Base-by-base conservation (phyloP, 176 grass and related monocot species). In the Alloteropsis semialata region DNA sequence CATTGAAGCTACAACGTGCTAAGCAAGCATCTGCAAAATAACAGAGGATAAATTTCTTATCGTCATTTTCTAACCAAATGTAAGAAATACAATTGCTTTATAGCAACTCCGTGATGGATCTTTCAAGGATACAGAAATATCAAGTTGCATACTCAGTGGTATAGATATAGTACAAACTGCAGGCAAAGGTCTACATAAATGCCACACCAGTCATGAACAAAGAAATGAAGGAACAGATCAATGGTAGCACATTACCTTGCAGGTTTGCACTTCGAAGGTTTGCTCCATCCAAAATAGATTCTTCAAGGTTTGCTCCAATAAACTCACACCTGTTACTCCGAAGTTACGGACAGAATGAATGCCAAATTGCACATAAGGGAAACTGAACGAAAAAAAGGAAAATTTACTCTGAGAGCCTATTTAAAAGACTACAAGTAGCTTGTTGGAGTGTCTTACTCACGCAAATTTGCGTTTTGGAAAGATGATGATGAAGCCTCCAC, bases 191-290 rank as follows among this genome's bases (percentile, higher is more conserved):
- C 33, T 75, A 21, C 29, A 30, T 13, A 44, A 69, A 36, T 22
- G 54, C 28, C 28, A 63, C 16, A 55, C 16, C 37, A 33, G 18
- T 60, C 54, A 53, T 8, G 33, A 72, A 30, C 53, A 25, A 77
- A 81, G 16, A 64, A 84, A 74, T 74, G 65, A 37, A 29, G 10
- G 48, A 69, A 55, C 10, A 55, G 34, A 17, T 7, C 37, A 36
- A 21, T 25, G 19, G 38, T 46, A 48, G 10, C 48, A 63, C 25
- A 0, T 32, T 71, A 91, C 95, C 95, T 85, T 98, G 95, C 54
- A 98, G 72, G 72, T 98, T 98, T 78, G 92, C 95, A 88, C 95
- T 98, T 86, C 87, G 92, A 88, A 98, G 86, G 53, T 93, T 94
- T 78, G 95, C 90, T 86, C 86, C 87, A 88, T 98, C 88, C 34